Evolutionary conservation across 2,329 filamentous ascomycete genomes (phyloP).

Genomic region (Colletotrichum cereale): DNA sequence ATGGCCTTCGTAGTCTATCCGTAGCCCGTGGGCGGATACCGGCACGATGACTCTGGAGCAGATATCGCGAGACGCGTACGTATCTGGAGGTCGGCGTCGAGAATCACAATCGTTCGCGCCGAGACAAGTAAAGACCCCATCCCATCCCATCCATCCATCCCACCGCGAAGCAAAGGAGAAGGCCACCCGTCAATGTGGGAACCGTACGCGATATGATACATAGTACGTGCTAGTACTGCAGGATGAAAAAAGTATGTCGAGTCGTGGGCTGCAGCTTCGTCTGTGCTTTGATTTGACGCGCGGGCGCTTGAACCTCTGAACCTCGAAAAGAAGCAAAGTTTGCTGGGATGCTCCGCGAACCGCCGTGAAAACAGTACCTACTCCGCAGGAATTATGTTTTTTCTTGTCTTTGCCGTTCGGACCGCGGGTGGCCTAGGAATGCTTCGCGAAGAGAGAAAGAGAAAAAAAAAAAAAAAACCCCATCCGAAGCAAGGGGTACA

Average conservation of each 20-base stretch:
- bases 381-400: no score
- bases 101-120: not conserved
- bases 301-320: not conserved
- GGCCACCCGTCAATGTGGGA: not conserved
- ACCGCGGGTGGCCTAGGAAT: not conserved
- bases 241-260: slow-evolving; percentile 30
- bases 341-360: slow-evolving; percentile 29
- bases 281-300: not conserved
- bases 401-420: not conserved
- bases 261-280: slow-evolving; percentile 23
- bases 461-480: no score
- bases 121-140: not conserved
- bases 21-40: not conserved
- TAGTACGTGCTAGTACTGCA: slow-evolving; percentile 13
- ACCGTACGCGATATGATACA: slow-evolving; percentile 11
- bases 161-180: no score
- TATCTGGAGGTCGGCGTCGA: not conserved
- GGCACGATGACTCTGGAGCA: slow-evolving; percentile 11
- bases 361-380: not conserved
- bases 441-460: not conserved
- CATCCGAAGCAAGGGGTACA: slow-evolving; percentile 6
- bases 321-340: slow-evolving; percentile 26
- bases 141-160: no score
- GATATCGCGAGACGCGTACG: not conserved
- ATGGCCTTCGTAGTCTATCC: not conserved